phyloP scores from a whole-genome alignment of 805 yeast genomes.

The Wickerhamiella domercqiae region DNA sequence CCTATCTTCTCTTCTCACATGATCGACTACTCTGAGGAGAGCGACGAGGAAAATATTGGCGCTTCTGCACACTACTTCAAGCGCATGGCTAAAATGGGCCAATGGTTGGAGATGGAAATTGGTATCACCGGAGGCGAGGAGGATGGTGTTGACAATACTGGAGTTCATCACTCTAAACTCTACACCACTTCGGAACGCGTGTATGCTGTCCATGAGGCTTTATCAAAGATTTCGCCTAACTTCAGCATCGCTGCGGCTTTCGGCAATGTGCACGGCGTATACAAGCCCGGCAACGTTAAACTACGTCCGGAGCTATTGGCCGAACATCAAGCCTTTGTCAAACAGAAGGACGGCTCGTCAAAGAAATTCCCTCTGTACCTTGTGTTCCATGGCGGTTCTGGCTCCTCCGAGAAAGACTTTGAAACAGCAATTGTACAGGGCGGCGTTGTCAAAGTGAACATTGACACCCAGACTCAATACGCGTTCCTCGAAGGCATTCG shows the following conservation, averaged over 20 bases:
- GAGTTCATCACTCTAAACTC: conserved; percentile 68
- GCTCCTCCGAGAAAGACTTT: conserved; percentile 85
- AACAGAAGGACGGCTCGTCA: conserved; percentile 41
- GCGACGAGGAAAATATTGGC: conserved; percentile 88
- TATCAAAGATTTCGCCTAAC: conserved; percentile 84
- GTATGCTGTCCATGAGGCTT: conserved; percentile 77
- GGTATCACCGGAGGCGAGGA: conserved; percentile 99
- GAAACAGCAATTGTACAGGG: conserved; percentile 73
- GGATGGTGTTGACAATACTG: conserved; percentile 98
- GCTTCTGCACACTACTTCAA: conserved; percentile 89
- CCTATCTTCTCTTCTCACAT: conserved; percentile 98
- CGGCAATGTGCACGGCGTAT: conserved; percentile 99
- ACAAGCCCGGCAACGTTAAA: conserved; percentile 97
- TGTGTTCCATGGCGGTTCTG: conserved; percentile 99
- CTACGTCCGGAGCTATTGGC: conserved; percentile 86
- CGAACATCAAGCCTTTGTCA: conserved; percentile 86
- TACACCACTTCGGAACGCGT: conserved; percentile 96
- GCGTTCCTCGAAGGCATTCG: conserved; percentile 96
- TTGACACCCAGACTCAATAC: conserved; percentile 98
- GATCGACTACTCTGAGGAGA: conserved; percentile 95
- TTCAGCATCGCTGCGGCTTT: conserved; percentile 99
- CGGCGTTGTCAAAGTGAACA: conserved; percentile 98
- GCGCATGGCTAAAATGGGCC: conserved; percentile 86
- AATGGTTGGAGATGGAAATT: conserved; percentile 99
- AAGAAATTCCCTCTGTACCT: conserved; percentile 68